These are phyloP conservation scores for Termitomyces sp. DNA, from an alignment of 768 basidiomycete genomes.

Conservation along the genomic window DNA sequence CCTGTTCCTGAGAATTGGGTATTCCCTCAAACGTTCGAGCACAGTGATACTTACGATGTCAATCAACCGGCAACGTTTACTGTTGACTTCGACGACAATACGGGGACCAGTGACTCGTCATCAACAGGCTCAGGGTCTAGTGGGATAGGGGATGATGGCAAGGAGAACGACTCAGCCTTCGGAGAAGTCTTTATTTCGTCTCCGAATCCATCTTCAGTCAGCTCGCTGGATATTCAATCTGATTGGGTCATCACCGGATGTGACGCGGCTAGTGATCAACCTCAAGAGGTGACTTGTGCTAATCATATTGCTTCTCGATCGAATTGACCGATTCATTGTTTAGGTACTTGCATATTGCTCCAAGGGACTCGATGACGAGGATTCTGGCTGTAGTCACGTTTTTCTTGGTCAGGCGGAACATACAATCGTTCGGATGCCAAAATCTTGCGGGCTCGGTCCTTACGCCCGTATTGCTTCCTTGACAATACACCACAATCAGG, in stretches of 20 bases:
- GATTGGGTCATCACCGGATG: conserved; percentile 2
- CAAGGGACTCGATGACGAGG: background rate
- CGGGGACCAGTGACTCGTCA: background rate
- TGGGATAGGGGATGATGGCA: background rate
- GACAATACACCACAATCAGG: background rate
- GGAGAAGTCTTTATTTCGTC: conserved; percentile 3
- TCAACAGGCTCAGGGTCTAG: background rate
- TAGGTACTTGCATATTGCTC: conserved; percentile 2
- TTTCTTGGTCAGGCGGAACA: background rate
- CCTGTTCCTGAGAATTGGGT: background rate
- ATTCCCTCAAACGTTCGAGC: background rate
- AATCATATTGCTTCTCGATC: background rate
- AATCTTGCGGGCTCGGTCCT: background rate
- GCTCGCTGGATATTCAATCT: background rate
- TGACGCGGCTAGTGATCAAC: background rate
- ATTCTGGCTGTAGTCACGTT: conserved; percentile 3
- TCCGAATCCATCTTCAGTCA: background rate
- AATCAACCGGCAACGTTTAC: conserved; percentile 2
- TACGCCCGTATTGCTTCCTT: conserved; percentile 1
- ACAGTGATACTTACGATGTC: background rate
- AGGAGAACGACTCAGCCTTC: background rate
- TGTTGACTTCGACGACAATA: conserved; percentile 1
- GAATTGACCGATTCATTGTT: background rate
- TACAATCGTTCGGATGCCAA: conserved; percentile 1
- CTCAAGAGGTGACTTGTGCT: background rate